A percentile compares a stretch with the other conserved stretches of the same genome.
Conservation (phyloP, 805 yeast genomes). For the Wickerhamiella slavikovae region DNA sequence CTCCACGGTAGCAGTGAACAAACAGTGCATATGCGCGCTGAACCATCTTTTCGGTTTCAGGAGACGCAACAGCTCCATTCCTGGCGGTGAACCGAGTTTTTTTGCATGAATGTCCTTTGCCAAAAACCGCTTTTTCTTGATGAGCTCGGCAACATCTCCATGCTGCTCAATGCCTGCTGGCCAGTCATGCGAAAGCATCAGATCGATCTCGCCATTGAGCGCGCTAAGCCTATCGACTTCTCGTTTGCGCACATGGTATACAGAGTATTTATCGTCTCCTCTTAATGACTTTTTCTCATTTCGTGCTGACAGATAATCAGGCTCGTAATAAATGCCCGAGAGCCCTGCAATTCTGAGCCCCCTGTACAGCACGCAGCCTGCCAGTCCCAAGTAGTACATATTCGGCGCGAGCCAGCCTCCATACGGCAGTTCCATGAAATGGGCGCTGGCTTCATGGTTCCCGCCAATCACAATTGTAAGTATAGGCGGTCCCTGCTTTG, state of each 20-base stretch:
- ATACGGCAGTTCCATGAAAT: constrained; percentile 43
- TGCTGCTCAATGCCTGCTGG: constrained; percentile 53
- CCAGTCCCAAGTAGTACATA: constrained; percentile 66
- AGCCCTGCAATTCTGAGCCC: constrained; percentile 66
- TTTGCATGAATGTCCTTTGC: constrained; percentile 36
- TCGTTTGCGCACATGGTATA: constrained; percentile 53
- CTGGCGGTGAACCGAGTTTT: constrained; percentile 53
- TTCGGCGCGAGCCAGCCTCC: constrained; percentile 93
- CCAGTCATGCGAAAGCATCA: constrained; percentile 83
- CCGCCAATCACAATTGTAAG: constrained; percentile 80
- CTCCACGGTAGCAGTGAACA: constrained; percentile 35
- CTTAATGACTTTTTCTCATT: constrained; percentile 30
- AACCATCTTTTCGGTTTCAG: constrained; percentile 61
- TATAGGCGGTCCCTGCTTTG: constrained; percentile 43
- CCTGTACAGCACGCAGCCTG: constrained; percentile 50
- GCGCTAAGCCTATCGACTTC: constrained; percentile 36
- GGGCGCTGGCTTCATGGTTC: constrained; percentile 79
- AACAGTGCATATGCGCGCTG: constrained; percentile 74
- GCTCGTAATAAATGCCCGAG: constrained; percentile 59
- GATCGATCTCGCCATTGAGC: constrained; percentile 21
- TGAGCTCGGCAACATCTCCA: constrained; percentile 35
- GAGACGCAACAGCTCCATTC: constrained; percentile 29
- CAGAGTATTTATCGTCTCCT: constrained; percentile 24
- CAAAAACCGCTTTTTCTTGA: constrained; percentile 47
- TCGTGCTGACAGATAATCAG: constrained; percentile 25